Evolutionary conservation across 106 monocot genomes (phyloP), one percentile per base, ranked within the genome.

Genomic region (Dendrobium chrysotoxum): DNA sequence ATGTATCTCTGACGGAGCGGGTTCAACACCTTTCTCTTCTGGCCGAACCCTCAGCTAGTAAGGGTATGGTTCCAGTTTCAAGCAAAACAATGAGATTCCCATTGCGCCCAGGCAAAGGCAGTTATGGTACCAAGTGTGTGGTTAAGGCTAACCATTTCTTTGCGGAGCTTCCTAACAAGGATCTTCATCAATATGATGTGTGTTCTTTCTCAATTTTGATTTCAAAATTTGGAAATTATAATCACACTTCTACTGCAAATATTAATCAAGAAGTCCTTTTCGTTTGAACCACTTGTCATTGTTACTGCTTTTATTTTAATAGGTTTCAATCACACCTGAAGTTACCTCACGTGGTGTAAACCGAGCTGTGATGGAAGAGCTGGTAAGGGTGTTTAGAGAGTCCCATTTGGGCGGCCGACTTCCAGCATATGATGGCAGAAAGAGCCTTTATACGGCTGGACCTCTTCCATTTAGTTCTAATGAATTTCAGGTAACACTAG

Each of bases 71-170:
- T 15, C 83, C 82, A 28, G n/a, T 86, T 10, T 93, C 93, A 20
- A 88, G 85, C 82, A 96, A 96, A 81, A 83, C 88, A 9, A 47
- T 96, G 85, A 86, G 96, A 70, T 96, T 90, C 54, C 93, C 96
- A 5, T 42, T 85, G 50, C 93, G 96, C 28, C 96, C 96, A 70
- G 91, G 90, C 38, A 93, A 90, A 78, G 96, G 96, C 26, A 93
- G 58, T 10, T 26, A 6, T 80, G 96, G 96, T 57, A 46, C 54
- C 0, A 86, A 47, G 79, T 93, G 93, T 75, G 39, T 93, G 9
- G 96, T 96, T 31, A 96, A 93, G 86, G 96, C 96, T n/a, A 96
- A 96, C 77, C 93, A 96, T 86, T 96, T 96, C 78, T 84, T 93
- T 82, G 93, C 90, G 1, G 88, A 93, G 71, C 84, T 96, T 13